A percentile compares a stretch with the other conserved stretches of the same genome.
Evolutionary conservation across 179 eudicot species (phyloP).

Genomic region (Amaranthus tricolor): DNA sequence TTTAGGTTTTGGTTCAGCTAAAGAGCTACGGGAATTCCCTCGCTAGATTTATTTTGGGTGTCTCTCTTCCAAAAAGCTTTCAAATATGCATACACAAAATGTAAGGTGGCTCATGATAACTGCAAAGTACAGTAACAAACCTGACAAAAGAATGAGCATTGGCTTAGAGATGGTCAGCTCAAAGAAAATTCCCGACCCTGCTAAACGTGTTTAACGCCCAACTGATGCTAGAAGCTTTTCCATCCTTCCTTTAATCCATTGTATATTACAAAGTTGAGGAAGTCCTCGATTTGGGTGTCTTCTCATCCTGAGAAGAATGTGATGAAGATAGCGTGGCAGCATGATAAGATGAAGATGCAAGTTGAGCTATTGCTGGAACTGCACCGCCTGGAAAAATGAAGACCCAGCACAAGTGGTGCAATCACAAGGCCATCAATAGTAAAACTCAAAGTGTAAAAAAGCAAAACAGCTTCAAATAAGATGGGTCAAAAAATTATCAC

Average conservation of each 20-base stretch:
- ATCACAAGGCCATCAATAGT: no score
- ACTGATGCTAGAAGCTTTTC: not conserved
- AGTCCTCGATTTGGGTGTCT: conserved; percentile 42
- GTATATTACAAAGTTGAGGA: conserved; percentile 42
- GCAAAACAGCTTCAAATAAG: no score
- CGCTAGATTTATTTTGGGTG: not conserved
- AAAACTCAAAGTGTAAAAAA: no score
- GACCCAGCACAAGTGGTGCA: not conserved
- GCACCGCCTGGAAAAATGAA: conserved; percentile 54
- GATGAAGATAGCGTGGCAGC: conserved; percentile 51
- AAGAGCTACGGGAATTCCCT: not conserved
- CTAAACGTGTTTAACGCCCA: not conserved
- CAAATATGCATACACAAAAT: not conserved
- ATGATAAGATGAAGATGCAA: conserved; percentile 72
- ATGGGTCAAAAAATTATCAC: no score
- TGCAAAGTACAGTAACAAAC: not conserved
- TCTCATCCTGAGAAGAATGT: conserved; percentile 40
- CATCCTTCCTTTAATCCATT: not conserved
- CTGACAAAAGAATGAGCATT: not conserved
- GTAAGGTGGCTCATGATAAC: not conserved
- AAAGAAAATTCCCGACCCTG: not conserved
- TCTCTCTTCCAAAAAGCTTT: not conserved
- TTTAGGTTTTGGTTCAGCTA: not conserved
- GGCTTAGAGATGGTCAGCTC: no score
- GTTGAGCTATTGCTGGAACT: conserved; percentile 72